A percentile compares a stretch with the other conserved stretches of the same genome.
Conservation (phyloP, 306 rosid species). For the Albizia julibrissin region DNA sequence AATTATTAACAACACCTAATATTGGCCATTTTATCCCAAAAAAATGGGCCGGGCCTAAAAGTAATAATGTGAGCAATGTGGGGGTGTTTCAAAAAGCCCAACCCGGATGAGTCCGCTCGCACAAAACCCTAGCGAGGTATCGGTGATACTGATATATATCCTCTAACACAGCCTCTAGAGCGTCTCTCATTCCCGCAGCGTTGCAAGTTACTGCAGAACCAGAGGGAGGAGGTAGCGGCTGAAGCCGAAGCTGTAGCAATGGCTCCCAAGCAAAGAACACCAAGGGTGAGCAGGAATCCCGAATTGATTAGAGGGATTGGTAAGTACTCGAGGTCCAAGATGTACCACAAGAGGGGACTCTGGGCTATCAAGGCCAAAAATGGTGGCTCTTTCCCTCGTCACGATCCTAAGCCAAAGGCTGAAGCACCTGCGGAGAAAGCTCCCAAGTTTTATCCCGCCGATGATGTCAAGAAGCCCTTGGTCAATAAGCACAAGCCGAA, state of each 20-base stretch:
- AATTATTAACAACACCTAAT: background rate
- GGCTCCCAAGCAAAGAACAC: slow-evolving; percentile 57
- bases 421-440: slow-evolving; percentile 46
- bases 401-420: slow-evolving; percentile 56
- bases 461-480: slow-evolving; percentile 68
- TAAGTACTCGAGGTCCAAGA: slow-evolving; percentile 60
- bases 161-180: too few species aligned
- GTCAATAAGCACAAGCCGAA: slow-evolving; percentile 62
- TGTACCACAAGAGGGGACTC: slow-evolving; percentile 73
- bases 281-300: slow-evolving; percentile 56
- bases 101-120: background rate
- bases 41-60: background rate
- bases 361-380: slow-evolving; percentile 84
- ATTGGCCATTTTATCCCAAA: too few species aligned
- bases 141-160: background rate
- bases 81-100: background rate
- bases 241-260: slow-evolving; percentile 28
- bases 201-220: background rate
- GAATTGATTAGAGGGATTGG: slow-evolving; percentile 67
- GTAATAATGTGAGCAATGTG: background rate
- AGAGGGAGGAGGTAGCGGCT: background rate
- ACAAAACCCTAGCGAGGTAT: background rate
- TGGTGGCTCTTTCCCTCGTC: slow-evolving; percentile 70
- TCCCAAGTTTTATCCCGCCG: slow-evolving; percentile 69
- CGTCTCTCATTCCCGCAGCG: background rate